Base-by-base conservation (phyloP, 2,329 filamentous ascomycete genomes). In the Didymella keratinophila region DNA sequence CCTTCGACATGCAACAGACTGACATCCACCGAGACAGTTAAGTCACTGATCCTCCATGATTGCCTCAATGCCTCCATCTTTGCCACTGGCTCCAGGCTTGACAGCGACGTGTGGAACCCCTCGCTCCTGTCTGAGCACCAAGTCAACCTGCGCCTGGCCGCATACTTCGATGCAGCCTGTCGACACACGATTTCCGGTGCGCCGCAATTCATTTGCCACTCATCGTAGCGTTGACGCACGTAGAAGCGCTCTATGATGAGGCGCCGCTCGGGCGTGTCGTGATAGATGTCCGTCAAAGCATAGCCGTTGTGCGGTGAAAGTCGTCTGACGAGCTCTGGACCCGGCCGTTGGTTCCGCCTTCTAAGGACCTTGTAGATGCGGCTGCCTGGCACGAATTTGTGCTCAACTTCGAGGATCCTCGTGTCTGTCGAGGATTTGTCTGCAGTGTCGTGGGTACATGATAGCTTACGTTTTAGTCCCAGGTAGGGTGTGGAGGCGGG, bases 381-480 rank as follows among this genome's bases (percentile, higher is more conserved):
- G 4, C 25, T 32, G 20, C 18, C 36, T 9, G 49, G 44, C 5
- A 27, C 14, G 37, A 58, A 54, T 34, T 50, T 54, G 14, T 44
- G 50, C 44, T 58, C 50, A 21, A 49, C 23, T 46, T 54, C 50
- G 12, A 58, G 45, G n/a, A 6, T 20, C 4, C 11, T 23, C 8
- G 9, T 28, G 11, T 25, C 7, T n/a, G 12, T 16, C 10, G 9
- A 2, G 10, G 8, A 14, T 5, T 5, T 14, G 11, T 7, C 16
- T 12, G 30, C 9, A 16, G 12, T 12, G 6, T 16, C 20, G 10
- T 21, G 2, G 10, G 5, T 12, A 21, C 36, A 10, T 3, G 36
- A 18, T 9, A 18, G n/a, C 34, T 37, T 18, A 7, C 3, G 34
- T 18, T 37, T 8, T 4, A 1, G 14, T n/a, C n/a, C 2, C 27